Percentiles rank a stretch among this genome's conserved stretches.
Conservation (phyloP, 202 grass and related monocot genomes). For the Miscanthus sacchariflorus region DNA sequence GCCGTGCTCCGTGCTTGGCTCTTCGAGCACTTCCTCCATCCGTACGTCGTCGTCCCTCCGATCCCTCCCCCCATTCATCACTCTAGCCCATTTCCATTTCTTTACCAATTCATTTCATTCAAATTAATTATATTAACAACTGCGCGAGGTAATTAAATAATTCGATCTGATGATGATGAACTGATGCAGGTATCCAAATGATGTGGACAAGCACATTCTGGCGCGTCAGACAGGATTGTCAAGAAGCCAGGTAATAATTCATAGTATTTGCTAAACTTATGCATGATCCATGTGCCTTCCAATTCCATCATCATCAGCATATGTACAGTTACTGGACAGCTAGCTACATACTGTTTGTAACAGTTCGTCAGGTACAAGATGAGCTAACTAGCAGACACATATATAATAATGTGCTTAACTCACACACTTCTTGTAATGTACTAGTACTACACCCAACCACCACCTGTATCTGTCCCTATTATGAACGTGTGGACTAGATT, state of each 20-base stretch:
- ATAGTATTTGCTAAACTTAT: not conserved
- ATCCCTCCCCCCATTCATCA: not conserved
- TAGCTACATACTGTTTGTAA: not conserved
- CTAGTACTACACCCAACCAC: conserved; percentile 10
- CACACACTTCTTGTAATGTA: not conserved
- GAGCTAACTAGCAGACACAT: not conserved
- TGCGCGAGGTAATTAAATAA: not conserved
- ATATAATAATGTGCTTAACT: not conserved
- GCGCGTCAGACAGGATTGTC: conserved; percentile 82
- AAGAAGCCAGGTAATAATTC: conserved; percentile 58
- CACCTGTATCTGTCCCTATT: not conserved
- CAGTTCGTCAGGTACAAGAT: not conserved
- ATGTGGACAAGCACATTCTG: conserved; percentile 85
- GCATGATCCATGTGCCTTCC: not conserved
- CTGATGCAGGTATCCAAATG: conserved; percentile 70
- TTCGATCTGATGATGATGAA: not conserved
- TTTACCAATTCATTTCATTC: not conserved
- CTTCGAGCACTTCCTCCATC: conserved; percentile 94
- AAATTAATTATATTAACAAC: not conserved
- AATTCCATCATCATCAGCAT: not conserved
- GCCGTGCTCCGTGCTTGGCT: conserved; percentile 87
- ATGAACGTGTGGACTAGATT: conserved; percentile 16
- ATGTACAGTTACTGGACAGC: not conserved
- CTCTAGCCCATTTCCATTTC: not conserved
- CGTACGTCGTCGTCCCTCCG: conserved; percentile 42